A percentile compares a stretch with the other conserved stretches of the same genome.
phyloP scores from a whole-genome alignment of 2,329 filamentous ascomycete species.

The Botrytis medusae region DNA sequence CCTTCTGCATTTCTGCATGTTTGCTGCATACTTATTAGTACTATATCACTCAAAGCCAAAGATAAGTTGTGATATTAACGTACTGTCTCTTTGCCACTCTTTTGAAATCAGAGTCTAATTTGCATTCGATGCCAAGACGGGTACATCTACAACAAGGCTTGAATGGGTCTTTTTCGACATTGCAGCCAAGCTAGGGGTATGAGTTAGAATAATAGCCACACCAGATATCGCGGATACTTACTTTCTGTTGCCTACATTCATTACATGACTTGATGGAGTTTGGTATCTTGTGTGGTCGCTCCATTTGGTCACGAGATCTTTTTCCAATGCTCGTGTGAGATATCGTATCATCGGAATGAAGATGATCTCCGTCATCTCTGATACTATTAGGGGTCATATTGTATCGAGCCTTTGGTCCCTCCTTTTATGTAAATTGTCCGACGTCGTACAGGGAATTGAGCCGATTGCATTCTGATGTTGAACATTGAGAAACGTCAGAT shows the following conservation, averaged over 20 bases:
- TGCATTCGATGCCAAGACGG: conserved; percentile 62
- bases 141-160: conserved; percentile 60
- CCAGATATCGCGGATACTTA: conserved; percentile 37
- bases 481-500: background rate
- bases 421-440: background rate
- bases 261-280: conserved; percentile 22
- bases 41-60: too few relatives aligned
- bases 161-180: conserved; percentile 65
- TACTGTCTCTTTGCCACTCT: conserved; percentile 55
- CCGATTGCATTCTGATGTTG: conserved; percentile 1
- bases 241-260: conserved; percentile 69
- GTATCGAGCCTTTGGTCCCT: background rate
- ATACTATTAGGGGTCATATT: conserved; percentile 6
- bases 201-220: background rate
- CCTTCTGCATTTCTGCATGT: conserved; percentile 63
- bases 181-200: conserved; percentile 59
- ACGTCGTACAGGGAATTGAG: background rate
- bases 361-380: conserved; percentile 16
- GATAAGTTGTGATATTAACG: background rate
- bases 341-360: conserved; percentile 13
- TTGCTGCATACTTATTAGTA: conserved; percentile 44
- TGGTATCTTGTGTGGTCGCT: conserved; percentile 15
- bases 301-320: conserved; percentile 19
- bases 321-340: conserved; percentile 14
- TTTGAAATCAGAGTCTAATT: conserved; percentile 69